Base-by-base conservation (phyloP, 306 rosid species). In the Citrullus colocynthis region DNA sequence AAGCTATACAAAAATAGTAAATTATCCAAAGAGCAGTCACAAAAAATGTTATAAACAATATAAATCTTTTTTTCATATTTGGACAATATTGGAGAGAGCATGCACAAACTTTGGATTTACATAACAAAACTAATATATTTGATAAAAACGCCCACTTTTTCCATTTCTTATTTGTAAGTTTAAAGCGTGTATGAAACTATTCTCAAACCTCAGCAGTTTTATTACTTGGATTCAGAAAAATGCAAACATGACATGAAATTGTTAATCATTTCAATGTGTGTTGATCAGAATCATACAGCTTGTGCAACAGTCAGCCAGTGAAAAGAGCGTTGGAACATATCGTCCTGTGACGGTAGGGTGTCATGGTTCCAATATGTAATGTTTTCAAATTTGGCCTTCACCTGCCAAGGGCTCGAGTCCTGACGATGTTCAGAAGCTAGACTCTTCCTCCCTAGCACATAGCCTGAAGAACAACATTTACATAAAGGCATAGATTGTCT, bases 331-430 rank as follows among this genome's bases (percentile, higher is more conserved):
- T 82, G 32, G 62, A 92, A 82, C 42, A 85, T 84, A 82, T 95
- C 97, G 41, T 87, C 89, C 45, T 83, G 82, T 1, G 91, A 88
- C 74, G 99, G 93, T 62, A 81, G 70, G 78, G 51, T 83, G 75
- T 90, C 91, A 44, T 95, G 97, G 84, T 92, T 90, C 99, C 99
- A 95, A 78, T 92, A 95, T 41, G 97, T 86, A 9, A 95, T 76
- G 75, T 82, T 86, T 30, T 32, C 78, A 80, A 89, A 92, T 48
- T 80, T 87, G 5, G 93, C 97, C 77, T 84, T 85, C 37, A 63
- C 81, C 81, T 86, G 86, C 97, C 97, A 95, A 52, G 78, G 30
- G 42, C 45, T 75, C n/a, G 78, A 79, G 67, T 75, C 90, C 61
- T 77, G 81, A 9, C 87, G 78, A 12, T 58, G 39, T 4, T 78